Evolutionary conservation across 345 rosid genomes (phyloP), one percentile per base, ranked within the genome.

Genomic region (Salix koriyanagi): DNA sequence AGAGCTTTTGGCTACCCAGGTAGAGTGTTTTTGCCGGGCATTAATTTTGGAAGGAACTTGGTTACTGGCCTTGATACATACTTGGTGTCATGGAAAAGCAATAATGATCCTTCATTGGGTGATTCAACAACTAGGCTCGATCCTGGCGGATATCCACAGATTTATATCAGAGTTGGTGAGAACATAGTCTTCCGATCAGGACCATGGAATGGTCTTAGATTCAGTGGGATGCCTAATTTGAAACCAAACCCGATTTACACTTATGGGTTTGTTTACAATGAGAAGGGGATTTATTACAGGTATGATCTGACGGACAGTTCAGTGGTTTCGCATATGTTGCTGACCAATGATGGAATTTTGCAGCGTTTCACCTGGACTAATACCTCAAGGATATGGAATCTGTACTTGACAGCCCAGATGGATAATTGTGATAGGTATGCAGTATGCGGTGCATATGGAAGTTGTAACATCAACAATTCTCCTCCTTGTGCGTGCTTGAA

Each of bases 141-240:
- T 36, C 26, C 84, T 2, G 14, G 15, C 25, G 84, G 87, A 7
- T 79, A 60, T 73, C 83, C 84, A 0, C 82, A 82, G 23, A 41
- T 84, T 5, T 70, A 61, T 36, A 21, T 85, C 10, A 44, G 50
- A 52, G 73, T 75, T 5, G 71, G 67, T 15, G n/a, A 28, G 6
- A 14, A 0, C 5, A 58, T 65, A 10, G 26, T 19, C 1, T 71
- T 52, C 30, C 72, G 87, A 4, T 74, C 70, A 1, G 82, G 87
- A 1, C 78, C 84, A 2, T 82, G 85, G 87, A 82, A 82, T 72
- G 87, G 87, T 13, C n/a, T 79, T 26, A 30, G 64, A 42, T 82
- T 77, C 21, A 77, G 80, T 2, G 84, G 84, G 39, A 75, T 72
- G 68, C 81, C 83, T 15, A n/a, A 26, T 61, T 67, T 81, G 64